Evolutionary conservation across 768 basidiomycete genomes (phyloP), one percentile per base, ranked within the genome.

Genomic region (Aureoboletus auriporus): DNA sequence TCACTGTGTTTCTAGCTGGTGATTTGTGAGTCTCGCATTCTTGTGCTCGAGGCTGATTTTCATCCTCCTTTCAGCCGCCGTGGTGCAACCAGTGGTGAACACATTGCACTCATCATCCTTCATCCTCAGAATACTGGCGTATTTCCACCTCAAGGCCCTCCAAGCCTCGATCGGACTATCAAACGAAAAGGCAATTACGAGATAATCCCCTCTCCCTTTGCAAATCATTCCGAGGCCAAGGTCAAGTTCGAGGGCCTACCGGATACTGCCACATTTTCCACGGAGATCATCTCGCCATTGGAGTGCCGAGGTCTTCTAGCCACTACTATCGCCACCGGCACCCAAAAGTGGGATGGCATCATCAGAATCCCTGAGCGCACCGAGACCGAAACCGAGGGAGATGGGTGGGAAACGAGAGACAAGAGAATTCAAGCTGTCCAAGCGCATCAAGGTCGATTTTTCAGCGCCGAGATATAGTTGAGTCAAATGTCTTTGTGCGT

Each of bases 1-100:
- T 75, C 52, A 77, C 81, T 49, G 52, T 79, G 14, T 57, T 73
- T 28, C 56, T 81, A n/a, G 71, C 71, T 0, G 83, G 82, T 9
- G 71, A 71, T 64, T 80, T 83, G 84, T 86, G 58, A 60, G 84
- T 65, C 5, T 17, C n/a, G 10, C n/a, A n/a, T 48, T 7, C n/a
- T 17, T 34, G 26, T 14, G 27, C 17, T 39, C 16, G 10, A 26
- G 14, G 2, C 2, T 6, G n/a, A 35, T 33, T 14, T 31, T 53
- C 8, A 50, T 30, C n/a, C 29, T 28, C 46, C n/a, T 40, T 34
- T 41, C 33, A 62, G 83, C 53, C 79, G 83, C 14, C 77, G 83
- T 34, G 74, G 73, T 23, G 20, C 23, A 43, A 23, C 34, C 42
- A 56, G 29, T 13, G 50, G 64, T 16, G 47, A 52, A 26, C 30